Percentiles rank a stretch among this genome's conserved stretches.
phyloP scores from a whole-genome alignment of 1,139 yeast genomes.

The Pichia norvegensis region DNA sequence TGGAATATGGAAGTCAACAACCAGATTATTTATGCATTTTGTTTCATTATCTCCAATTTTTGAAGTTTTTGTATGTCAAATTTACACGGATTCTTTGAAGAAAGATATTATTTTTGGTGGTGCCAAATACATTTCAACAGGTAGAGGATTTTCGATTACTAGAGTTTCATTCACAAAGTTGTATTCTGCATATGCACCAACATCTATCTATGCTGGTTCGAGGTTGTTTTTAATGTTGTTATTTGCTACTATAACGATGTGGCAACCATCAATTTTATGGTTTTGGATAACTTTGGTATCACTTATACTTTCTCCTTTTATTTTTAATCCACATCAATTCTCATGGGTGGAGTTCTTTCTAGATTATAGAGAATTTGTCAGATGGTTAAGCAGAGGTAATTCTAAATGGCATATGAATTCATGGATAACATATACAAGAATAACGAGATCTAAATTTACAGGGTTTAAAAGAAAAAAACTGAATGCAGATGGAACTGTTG shows the following conservation, averaged over 20 bases:
- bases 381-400: slow-evolving; percentile 68
- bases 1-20: slow-evolving; percentile 57
- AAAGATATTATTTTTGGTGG: slow-evolving; percentile 74
- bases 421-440: slow-evolving; percentile 54
- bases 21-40: slow-evolving; percentile 56
- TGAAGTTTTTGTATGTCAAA: slow-evolving; percentile 82
- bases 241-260: slow-evolving; percentile 60
- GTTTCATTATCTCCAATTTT: slow-evolving; percentile 72
- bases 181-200: slow-evolving; percentile 56
- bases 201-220: slow-evolving; percentile 62
- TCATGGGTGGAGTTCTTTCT: slow-evolving; percentile 58
- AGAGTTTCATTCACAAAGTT: slow-evolving; percentile 52
- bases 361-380: slow-evolving; percentile 58
- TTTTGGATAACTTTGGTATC: slow-evolving; percentile 74
- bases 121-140: slow-evolving; percentile 77
- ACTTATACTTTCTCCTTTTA: slow-evolving; percentile 66
- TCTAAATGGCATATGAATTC: slow-evolving; percentile 41
- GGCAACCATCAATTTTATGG: slow-evolving; percentile 77
- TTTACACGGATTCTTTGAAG: slow-evolving; percentile 63
- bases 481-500: slow-evolving; percentile 3
- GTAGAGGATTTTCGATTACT: slow-evolving; percentile 75
- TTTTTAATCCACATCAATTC: slow-evolving; percentile 86
- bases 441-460: slow-evolving; percentile 51
- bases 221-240: slow-evolving; percentile 48
- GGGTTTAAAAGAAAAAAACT: slow-evolving; percentile 47